phyloP scores from a whole-genome alignment of 768 basidiomycete genomes.

The Saitozyma sp. region DNA sequence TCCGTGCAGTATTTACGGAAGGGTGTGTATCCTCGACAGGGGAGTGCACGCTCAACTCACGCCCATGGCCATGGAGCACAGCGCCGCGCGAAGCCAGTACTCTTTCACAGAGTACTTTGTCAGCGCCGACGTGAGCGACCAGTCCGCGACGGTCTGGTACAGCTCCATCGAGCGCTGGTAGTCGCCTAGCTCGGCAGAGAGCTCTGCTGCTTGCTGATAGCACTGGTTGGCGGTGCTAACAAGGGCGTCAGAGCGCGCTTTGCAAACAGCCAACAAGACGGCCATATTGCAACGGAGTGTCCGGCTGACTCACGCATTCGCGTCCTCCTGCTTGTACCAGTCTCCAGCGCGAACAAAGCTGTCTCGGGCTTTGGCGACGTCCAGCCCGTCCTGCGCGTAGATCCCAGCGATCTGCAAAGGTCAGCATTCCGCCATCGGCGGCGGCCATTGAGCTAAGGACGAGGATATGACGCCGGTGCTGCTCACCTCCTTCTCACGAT shows the following conservation, averaged over 20 bases:
- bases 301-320: slow-evolving; percentile 70
- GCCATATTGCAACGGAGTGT: not conserved
- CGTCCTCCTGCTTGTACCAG: slow-evolving; percentile 98
- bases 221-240: slow-evolving; percentile 88
- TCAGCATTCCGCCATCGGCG: slow-evolving; percentile 3
- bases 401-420: slow-evolving; percentile 79
- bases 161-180: slow-evolving; percentile 79
- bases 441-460: not conserved
- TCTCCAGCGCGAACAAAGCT: slow-evolving; percentile 89
- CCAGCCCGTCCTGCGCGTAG: slow-evolving; percentile 68
- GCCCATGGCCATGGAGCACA: slow-evolving; percentile 84
- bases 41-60: slow-evolving; percentile 59
- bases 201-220: slow-evolving; percentile 93
- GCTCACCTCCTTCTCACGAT: slow-evolving; percentile 70
- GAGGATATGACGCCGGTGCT: not conserved
- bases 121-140: slow-evolving; percentile 72
- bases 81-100: slow-evolving; percentile 82
- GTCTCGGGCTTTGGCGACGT: slow-evolving; percentile 78
- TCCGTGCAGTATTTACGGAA: not conserved
- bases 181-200: slow-evolving; percentile 84
- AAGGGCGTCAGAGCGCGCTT: not conserved
- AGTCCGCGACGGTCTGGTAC: slow-evolving; percentile 86
- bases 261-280: not conserved
- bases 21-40: not conserved
- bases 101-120: slow-evolving; percentile 99